Evolutionary conservation across 2,329 filamentous ascomycete genomes (phyloP).

Genomic region (Nothopassalora personata): DNA sequence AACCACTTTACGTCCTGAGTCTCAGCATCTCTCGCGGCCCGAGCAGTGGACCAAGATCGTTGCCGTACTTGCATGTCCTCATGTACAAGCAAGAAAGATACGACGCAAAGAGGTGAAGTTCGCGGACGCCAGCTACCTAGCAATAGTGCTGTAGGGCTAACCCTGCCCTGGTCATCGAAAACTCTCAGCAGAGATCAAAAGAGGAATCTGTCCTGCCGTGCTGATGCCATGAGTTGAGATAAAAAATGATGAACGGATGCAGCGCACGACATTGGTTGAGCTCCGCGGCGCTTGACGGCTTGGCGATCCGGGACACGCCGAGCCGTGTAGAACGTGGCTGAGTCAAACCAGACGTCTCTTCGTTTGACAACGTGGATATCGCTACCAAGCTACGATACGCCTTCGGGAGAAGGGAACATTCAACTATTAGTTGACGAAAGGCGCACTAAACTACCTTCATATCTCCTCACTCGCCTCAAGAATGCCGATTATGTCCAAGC

Average conservation of each 20-base stretch:
- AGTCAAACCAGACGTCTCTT: too few species aligned
- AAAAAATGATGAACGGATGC: too few species aligned
- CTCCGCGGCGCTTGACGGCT: neutral
- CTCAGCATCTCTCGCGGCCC: constrained; percentile 4
- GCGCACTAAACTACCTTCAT: neutral
- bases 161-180: neutral
- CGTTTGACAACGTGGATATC: too few species aligned
- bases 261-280: too few species aligned
- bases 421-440: too few species aligned
- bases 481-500: neutral
- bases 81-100: neutral
- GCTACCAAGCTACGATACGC: too few species aligned
- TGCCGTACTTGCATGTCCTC: constrained; percentile 8
- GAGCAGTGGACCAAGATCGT: constrained; percentile 7
- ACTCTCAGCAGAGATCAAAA: neutral
- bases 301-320: neutral
- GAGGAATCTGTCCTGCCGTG: neutral
- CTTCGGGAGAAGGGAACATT: too few species aligned
- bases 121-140: neutral
- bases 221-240: too few species aligned
- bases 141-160: neutral
- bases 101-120: neutral
- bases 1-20: neutral
- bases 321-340: too few species aligned
- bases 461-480: neutral